Conservation (phyloP, 495 filamentous ascomycete genomes). For the Letharia columbiana region DNA sequence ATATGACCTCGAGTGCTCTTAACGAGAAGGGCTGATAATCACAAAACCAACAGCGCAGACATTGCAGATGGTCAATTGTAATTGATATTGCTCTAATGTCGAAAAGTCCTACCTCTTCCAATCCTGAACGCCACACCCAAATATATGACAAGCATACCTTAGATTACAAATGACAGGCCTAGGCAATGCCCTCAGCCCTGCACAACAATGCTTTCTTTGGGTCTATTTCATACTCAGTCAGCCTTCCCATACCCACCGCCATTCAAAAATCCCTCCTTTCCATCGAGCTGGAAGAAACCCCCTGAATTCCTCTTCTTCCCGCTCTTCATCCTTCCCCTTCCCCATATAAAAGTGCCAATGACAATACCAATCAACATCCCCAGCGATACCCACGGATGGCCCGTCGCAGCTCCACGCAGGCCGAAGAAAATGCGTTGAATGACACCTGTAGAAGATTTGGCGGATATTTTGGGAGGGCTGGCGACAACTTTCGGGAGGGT, state of each 20-base stretch:
- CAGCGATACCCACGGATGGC: conserved; percentile 65
- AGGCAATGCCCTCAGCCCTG: not conserved
- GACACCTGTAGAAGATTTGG: conserved; percentile 75
- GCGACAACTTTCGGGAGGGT: conserved; percentile 70
- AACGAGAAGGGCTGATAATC: not conserved
- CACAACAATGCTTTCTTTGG: not conserved
- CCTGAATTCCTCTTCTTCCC: conserved; percentile 44
- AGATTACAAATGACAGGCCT: not conserved
- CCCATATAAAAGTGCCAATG: conserved; percentile 42
- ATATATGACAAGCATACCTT: not conserved
- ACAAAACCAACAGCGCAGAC: not conserved
- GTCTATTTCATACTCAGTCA: conserved; percentile 44
- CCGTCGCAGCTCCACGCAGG: conserved; percentile 53
- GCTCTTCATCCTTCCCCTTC: conserved; percentile 27
- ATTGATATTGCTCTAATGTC: not conserved
- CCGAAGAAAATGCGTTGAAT: conserved; percentile 74
- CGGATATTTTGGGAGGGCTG: conserved; percentile 67
- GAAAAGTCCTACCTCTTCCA: not conserved
- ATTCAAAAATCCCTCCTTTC: conserved; percentile 61
- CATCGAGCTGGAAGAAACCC: conserved; percentile 68
- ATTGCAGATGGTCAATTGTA: not conserved
- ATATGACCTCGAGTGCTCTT: not conserved
- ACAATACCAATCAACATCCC: conserved; percentile 50
- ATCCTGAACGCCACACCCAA: not conserved
- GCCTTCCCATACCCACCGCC: conserved; percentile 63